Base-by-base conservation (phyloP, 2,329 filamentous ascomycete species). In the Myriosclerotinia curreyana region DNA sequence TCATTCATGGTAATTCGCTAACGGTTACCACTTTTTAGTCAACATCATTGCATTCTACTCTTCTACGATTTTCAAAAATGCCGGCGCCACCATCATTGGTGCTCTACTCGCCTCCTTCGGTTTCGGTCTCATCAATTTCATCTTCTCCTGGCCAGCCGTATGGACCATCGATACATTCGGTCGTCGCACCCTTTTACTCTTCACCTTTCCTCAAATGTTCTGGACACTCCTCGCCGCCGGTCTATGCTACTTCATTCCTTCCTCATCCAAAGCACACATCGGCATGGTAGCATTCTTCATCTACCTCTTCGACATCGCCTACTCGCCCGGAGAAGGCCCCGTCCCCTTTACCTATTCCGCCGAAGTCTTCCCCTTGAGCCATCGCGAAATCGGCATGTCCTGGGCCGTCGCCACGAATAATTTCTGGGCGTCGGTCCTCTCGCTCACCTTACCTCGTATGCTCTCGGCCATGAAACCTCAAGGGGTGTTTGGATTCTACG, bases 21-120 rank as follows among this genome's bases (percentile, higher is more conserved):
- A 50, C 14, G 5, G 7, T 11, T 53, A 12, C 5, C 20, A 34
- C 5, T 9, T 25, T 40, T 31, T 46, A 20, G 69, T 74, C 75
- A 90, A 91, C 73, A 89, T 91, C 64, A 88, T 92, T 63, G 86
- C 88, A 0, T 92, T 92, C 75, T 92, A 92, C 75, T 88, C 85
- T 0, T 86, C 85, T 0, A 87, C 85, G 6, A 79, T 87, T 20
- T 87, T 87, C 70, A 70, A 75, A 40, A 74, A 87, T 0, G 82
- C 87, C 2, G 86, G 86, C 5, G 83, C 85, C 44, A 75, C 66
- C 50, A 75, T 80, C 1, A 82, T 82, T 54, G 76, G 82, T 42
- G 85, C 89, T 3, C 77, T 88, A 20, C 78, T 85, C 44, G 84
- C 83, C 5, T 88, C 86, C 0, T 85, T 85, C 73, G 86, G 86